A percentile compares a stretch with the other conserved stretches of the same genome.
Evolutionary conservation across 2,329 filamentous ascomycete species (phyloP).

Genomic region (Cladosporium sp.): DNA sequence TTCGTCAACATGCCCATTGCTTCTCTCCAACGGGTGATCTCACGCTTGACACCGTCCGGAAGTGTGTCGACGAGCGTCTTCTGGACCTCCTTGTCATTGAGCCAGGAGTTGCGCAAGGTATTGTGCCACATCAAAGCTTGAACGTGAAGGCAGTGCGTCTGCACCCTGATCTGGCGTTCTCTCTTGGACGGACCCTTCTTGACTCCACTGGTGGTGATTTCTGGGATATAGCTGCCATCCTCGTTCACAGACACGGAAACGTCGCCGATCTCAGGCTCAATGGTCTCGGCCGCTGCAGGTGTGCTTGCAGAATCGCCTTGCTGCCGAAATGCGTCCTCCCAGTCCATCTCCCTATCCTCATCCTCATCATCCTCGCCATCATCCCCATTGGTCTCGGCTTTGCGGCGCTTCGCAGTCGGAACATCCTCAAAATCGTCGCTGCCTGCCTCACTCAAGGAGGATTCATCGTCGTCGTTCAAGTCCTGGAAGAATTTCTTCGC

Average conservation of each 20-base stretch:
- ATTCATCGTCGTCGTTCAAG: constrained; percentile 37
- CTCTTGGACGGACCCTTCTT: constrained; percentile 86
- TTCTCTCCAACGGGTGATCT: constrained; percentile 68
- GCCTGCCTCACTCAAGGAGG: constrained; percentile 40
- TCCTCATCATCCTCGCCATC: constrained; percentile 47
- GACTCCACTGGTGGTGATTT: constrained; percentile 37
- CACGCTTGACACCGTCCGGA: constrained; percentile 62
- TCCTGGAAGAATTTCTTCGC: constrained; percentile 33
- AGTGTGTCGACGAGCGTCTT: constrained; percentile 72
- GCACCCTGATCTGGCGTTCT: constrained; percentile 71
- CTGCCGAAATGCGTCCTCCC: constrained; percentile 52
- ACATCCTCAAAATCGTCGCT: constrained; percentile 48
- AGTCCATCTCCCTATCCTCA: constrained; percentile 57
- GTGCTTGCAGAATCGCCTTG: constrained; percentile 12
- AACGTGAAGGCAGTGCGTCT: constrained; percentile 86
- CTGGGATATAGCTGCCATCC: constrained; percentile 36
- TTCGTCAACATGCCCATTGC: constrained; percentile 56
- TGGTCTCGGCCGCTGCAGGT: constrained; percentile 2
- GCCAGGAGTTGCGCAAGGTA: constrained; percentile 75
- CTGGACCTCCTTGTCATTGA: constrained; percentile 72
- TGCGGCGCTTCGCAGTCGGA: too few species aligned
- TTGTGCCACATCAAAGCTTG: constrained; percentile 88
- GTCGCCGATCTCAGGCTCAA: constrained; percentile 28
- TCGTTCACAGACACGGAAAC: constrained; percentile 34
- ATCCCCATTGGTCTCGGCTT: constrained; percentile 51